phyloP scores from a whole-genome alignment of 495 filamentous ascomycete species.

The Haplographium delicatum region DNA sequence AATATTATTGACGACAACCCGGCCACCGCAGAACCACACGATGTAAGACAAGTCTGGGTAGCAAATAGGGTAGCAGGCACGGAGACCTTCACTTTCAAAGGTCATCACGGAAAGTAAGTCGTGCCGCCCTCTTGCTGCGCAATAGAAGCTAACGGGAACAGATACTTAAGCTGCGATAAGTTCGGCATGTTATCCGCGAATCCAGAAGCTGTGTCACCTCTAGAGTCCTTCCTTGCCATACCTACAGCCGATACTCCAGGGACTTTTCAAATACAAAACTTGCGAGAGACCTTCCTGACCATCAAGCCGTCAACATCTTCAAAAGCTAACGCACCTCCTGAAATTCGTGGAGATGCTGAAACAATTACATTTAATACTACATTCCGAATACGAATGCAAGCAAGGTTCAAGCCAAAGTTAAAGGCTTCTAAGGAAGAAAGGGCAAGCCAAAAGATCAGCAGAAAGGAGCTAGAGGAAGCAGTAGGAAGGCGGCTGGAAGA shows the following conservation, averaged over 20 bases:
- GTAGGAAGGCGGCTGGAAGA: constrained; percentile 74
- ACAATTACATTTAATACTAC: constrained; percentile 68
- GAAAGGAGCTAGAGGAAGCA: constrained; percentile 78
- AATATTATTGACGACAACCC: constrained; percentile 79
- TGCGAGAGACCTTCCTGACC: constrained; percentile 54
- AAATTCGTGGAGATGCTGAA: constrained; percentile 75
- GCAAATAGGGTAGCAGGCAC: constrained; percentile 80
- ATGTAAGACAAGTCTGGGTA: constrained; percentile 93
- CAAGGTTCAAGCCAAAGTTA: constrained; percentile 79
- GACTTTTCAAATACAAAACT: constrained; percentile 64
- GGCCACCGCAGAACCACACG: constrained; percentile 80
- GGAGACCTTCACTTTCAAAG: constrained; percentile 77
- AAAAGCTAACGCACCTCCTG: constrained; percentile 43
- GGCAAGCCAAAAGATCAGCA: constrained; percentile 75
- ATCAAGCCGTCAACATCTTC: constrained; percentile 39
- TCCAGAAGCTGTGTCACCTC: constrained; percentile 70
- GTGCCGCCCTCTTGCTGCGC: not conserved
- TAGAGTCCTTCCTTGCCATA: constrained; percentile 76
- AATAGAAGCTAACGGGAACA: constrained; percentile 42
- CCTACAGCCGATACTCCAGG: constrained; percentile 56
- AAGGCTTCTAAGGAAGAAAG: constrained; percentile 75
- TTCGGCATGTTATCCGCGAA: constrained; percentile 72
- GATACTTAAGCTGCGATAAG: constrained; percentile 76
- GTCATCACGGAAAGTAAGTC: constrained; percentile 73
- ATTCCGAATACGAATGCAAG: constrained; percentile 86